Evolutionary conservation across 495 filamentous ascomycete species (phyloP), one percentile per base, ranked within the genome.

Genomic region (Neurospora tetrasperma): DNA sequence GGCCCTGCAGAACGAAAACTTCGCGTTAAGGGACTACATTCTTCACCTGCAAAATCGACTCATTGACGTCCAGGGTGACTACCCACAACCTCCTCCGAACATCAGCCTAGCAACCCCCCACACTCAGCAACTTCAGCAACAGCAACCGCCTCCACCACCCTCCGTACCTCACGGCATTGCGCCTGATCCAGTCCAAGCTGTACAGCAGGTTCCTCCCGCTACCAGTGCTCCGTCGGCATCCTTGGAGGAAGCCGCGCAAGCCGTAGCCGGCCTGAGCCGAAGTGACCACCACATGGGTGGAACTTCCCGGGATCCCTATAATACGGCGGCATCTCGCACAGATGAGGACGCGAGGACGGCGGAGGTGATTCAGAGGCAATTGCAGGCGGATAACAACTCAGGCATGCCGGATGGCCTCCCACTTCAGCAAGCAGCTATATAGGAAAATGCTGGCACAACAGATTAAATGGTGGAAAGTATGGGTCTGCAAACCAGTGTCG

Each of bases 11-110:
- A 84, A 86, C 39, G 96, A 99, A 79, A 97, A 98, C 82, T 96
- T 94, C 82, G 88, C 90, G 73, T 85, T 98, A 2, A 90, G 94
- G 44, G 93, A 97, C 77, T 97, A 98, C 82, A 90, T 97, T 75
- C 92, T 98, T 78, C 90, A 89, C 75, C 85, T 99, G 35, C 96
- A 99, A 79, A 91, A 90, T 9, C 90, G 93, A n/a, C 88, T 98
- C 14, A 86, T 97, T 69, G 94, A 97, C 73, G 84, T 89, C 12
- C 89, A 93, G 74, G 91, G 91, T 74, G 93, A 96, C 76, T 90
- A 91, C 69, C 96, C 96, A 0, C 92, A 91, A 62, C 90, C 94
- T 10, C 96, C 96, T 0, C 80, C 84, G 1, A 86, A 82, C 69
- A 71, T 86, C 38, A 83, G 79, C 72, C 78, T 86, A 11, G 71